Evolutionary conservation across 331 rosid species (phyloP).

Genomic region (Rhamnella rubrinervis): DNA sequence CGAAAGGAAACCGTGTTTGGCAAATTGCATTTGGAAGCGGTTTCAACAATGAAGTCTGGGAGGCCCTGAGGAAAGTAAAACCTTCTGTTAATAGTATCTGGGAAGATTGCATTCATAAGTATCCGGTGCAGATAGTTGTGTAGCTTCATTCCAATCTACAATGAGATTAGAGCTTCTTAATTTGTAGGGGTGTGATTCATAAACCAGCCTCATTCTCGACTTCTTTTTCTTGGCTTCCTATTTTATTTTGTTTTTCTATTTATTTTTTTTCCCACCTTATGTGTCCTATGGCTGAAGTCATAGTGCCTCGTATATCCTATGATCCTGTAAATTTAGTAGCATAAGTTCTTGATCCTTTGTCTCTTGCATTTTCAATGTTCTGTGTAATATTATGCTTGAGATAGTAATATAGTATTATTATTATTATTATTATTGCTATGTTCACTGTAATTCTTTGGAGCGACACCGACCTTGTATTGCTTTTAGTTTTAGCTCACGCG

Average conservation of each 20-base stretch:
- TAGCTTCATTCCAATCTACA: constrained; percentile 12
- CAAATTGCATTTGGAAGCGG: constrained; percentile 83
- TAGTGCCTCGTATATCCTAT: neutral
- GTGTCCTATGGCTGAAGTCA: neutral
- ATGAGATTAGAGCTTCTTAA: constrained; percentile 3
- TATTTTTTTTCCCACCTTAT: neutral
- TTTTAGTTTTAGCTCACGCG: too few relatives aligned
- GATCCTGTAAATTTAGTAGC: neutral
- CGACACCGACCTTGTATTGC: neutral
- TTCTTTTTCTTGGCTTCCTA: neutral
- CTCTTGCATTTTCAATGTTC: neutral
- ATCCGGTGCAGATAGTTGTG: constrained; percentile 47
- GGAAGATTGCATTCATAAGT: constrained; percentile 64
- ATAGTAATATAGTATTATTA: too few relatives aligned
- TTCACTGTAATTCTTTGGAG: neutral
- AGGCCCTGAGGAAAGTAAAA: constrained; percentile 54
- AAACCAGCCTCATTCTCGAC: neutral
- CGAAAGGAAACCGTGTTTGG: constrained; percentile 57
- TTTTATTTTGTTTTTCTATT: neutral
- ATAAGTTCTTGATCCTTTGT: neutral
- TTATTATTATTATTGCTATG: neutral
- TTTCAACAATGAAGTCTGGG: constrained; percentile 78
- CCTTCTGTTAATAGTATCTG: constrained; percentile 51
- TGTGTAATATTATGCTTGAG: neutral
- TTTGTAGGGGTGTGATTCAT: neutral